Evolutionary conservation across 2,329 filamentous ascomycete species (phyloP).

Genomic region (Aspergillus piperis): DNA sequence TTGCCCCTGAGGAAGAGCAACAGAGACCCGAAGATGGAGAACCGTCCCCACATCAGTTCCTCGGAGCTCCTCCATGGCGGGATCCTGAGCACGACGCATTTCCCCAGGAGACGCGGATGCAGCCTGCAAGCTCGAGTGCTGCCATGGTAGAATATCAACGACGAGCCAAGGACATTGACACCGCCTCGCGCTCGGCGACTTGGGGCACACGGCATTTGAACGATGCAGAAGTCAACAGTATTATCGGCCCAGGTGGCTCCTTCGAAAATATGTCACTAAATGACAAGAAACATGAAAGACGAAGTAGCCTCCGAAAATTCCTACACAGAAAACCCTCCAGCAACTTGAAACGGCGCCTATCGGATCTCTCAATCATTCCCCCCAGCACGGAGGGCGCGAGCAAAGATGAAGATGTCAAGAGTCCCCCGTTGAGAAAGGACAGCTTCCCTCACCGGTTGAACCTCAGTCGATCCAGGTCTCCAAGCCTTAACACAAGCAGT

Average conservation of each 20-base stretch:
- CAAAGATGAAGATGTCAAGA: conserved; percentile 22
- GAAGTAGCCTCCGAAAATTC: conserved; percentile 49
- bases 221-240: conserved; percentile 54
- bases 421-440: conserved; percentile 31
- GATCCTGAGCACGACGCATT: conserved; percentile 42
- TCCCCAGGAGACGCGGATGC: conserved; percentile 36
- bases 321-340: conserved; percentile 46
- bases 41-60: conserved; percentile 40
- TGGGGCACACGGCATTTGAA: conserved; percentile 54
- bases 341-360: conserved; percentile 48
- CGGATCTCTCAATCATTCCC: conserved; percentile 33
- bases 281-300: conserved; percentile 45
- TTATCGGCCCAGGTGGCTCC: conserved; percentile 46
- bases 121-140: conserved; percentile 56
- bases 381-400: conserved; percentile 28
- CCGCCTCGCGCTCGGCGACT: conserved; percentile 57
- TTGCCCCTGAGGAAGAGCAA: conserved; percentile 26
- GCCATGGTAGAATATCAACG: conserved; percentile 57
- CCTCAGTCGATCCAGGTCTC: conserved; percentile 41
- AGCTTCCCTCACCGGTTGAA: conserved; percentile 40
- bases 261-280: conserved; percentile 45
- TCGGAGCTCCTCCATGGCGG: conserved; percentile 51
- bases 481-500: conserved; percentile 41
- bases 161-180: conserved; percentile 55
- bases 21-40: conserved; percentile 31